These are phyloP conservation scores for Rhodotorula glutinis DNA, from an alignment of 1,284 basidiomycete genomes.

Conservation along the genomic window DNA sequence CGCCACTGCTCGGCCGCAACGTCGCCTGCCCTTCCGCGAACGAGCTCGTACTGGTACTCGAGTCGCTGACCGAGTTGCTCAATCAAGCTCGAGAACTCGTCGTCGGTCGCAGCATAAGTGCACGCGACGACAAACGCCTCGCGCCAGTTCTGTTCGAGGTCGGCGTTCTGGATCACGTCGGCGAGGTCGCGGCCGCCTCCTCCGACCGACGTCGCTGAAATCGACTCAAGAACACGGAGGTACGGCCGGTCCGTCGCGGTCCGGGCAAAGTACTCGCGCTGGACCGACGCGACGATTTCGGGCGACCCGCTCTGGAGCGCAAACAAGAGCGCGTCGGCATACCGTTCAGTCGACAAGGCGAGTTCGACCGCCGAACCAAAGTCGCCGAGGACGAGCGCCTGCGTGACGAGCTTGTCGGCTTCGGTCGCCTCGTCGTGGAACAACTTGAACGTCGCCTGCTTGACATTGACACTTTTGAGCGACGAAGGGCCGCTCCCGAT, in stretches of 20 bases:
- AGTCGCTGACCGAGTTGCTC: slow-evolving; percentile 90
- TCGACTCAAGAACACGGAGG: slow-evolving; percentile 90
- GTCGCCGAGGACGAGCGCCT: slow-evolving; percentile 90
- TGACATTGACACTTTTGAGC: slow-evolving; percentile 66
- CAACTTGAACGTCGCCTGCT: slow-evolving; percentile 77
- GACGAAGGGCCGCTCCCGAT: slow-evolving; percentile 77
- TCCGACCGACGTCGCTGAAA: slow-evolving; percentile 74
- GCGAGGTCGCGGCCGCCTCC: slow-evolving; percentile 53
- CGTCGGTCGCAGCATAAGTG: slow-evolving; percentile 78
- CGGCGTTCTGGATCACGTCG: slow-evolving; percentile 93
- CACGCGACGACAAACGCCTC: slow-evolving; percentile 96
- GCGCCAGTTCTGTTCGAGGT: slow-evolving; percentile 82
- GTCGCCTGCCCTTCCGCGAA: slow-evolving; percentile 44
- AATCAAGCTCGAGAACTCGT: slow-evolving; percentile 72
- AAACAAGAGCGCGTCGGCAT: slow-evolving; percentile 89
- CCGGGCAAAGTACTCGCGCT: slow-evolving; percentile 89
- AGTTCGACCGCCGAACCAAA: slow-evolving; percentile 89
- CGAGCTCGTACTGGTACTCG: slow-evolving; percentile 70
- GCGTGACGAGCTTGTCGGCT: slow-evolving; percentile 82
- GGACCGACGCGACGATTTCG: slow-evolving; percentile 82
- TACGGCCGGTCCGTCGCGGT: slow-evolving; percentile 71
- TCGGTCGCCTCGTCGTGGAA: slow-evolving; percentile 73
- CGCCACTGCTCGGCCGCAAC: slow-evolving; percentile 59
- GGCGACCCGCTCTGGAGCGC: slow-evolving; percentile 80
- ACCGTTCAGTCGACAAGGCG: slow-evolving; percentile 83